Percentiles rank a stretch among this genome's conserved stretches.
phyloP scores from a whole-genome alignment of 257 asterid genomes.

The Lycium ferocissimum region DNA sequence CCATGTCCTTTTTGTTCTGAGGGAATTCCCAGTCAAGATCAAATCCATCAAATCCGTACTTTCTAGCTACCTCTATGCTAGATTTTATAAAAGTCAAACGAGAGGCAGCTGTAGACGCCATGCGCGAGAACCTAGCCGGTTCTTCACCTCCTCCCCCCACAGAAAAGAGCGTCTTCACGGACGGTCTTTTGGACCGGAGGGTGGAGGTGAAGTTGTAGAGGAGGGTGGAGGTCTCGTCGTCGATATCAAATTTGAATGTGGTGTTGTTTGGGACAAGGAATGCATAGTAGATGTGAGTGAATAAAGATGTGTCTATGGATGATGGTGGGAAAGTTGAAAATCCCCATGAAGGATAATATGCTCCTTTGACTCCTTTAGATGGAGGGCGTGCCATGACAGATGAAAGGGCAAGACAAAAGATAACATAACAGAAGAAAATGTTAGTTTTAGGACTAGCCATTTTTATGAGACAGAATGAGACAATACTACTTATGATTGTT shows the following conservation, averaged over 20 bases:
- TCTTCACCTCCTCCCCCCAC: slow-evolving; percentile 70
- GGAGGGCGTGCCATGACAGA: slow-evolving; percentile 33
- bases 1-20: slow-evolving; percentile 58
- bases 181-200: slow-evolving; percentile 55
- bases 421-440: neutral
- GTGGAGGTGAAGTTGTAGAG: slow-evolving; percentile 63
- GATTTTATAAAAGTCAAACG: slow-evolving; percentile 56
- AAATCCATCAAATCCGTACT: slow-evolving; percentile 67
- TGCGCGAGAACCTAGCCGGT: slow-evolving; percentile 46
- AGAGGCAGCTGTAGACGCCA: slow-evolving; percentile 51
- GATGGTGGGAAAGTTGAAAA: slow-evolving; percentile 47
- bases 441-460: neutral
- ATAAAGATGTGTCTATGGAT: slow-evolving; percentile 56
- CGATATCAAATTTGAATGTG: slow-evolving; percentile 58
- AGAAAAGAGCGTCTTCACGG: slow-evolving; percentile 59
- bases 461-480: neutral
- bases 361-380: slow-evolving; percentile 58
- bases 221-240: slow-evolving; percentile 39
- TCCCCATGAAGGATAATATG: slow-evolving; percentile 69
- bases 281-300: slow-evolving; percentile 74
- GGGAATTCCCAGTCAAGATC: slow-evolving; percentile 93
- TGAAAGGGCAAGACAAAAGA: neutral
- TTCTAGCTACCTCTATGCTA: slow-evolving; percentile 69
- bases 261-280: slow-evolving; percentile 57
- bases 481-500: neutral